Conservation (phyloP, 1,139 yeast genomes). For the Debaryomyces psychrophilus region DNA sequence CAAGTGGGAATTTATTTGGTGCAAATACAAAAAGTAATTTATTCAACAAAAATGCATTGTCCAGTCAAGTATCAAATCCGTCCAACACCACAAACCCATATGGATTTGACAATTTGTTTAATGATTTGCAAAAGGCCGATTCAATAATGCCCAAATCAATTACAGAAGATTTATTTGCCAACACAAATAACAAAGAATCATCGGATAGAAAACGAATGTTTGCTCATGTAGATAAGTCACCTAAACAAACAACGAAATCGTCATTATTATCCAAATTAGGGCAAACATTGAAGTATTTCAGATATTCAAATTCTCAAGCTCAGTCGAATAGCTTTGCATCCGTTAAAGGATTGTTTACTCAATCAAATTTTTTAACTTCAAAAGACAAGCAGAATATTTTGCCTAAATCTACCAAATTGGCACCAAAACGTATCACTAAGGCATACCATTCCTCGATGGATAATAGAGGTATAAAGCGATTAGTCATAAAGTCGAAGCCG, state of each 20-base stretch:
- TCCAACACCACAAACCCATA: constrained; percentile 25
- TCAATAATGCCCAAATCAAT: constrained; percentile 40
- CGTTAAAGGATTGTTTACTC: constrained; percentile 30
- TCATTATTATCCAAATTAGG: constrained; percentile 42
- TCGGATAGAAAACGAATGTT: constrained; percentile 24
- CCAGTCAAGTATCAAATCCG: neutral
- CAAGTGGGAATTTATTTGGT: neutral
- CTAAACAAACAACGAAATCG: constrained; percentile 18
- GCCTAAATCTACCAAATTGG: constrained; percentile 16
- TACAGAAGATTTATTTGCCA: constrained; percentile 35
- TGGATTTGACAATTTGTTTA: constrained; percentile 27
- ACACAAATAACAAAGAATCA: constrained; percentile 17
- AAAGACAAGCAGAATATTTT: constrained; percentile 15
- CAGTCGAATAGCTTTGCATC: constrained; percentile 15
- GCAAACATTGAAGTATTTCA: constrained; percentile 39
- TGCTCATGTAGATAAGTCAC: constrained; percentile 16
- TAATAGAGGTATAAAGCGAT: constrained; percentile 32
- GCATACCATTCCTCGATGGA: constrained; percentile 20
- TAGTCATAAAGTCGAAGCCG: constrained; percentile 47
- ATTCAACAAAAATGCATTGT: constrained; percentile 6
- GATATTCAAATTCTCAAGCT: constrained; percentile 19
- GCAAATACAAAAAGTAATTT: neutral
- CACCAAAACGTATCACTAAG: constrained; percentile 18
- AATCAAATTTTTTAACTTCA: constrained; percentile 26
- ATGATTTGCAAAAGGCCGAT: constrained; percentile 16